Evolutionary conservation across 1,139 yeast genomes (phyloP).

Genomic region (Pichia sp.): DNA sequence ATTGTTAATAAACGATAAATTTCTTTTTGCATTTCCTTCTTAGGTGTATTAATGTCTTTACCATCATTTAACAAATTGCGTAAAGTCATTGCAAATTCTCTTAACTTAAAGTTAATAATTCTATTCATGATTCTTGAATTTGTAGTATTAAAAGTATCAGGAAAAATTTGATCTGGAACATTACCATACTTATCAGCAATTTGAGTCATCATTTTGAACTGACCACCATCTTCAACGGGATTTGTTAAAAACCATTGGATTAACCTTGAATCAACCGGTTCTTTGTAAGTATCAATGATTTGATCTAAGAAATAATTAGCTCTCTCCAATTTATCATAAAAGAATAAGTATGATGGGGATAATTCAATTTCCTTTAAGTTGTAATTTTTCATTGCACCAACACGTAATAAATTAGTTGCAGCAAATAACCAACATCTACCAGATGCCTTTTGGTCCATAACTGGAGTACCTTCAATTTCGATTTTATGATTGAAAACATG

Average conservation of each 20-base stretch:
- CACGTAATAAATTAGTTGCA: slow-evolving; percentile 63
- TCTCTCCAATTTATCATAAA: slow-evolving; percentile 70
- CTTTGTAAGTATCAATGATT: slow-evolving; percentile 56
- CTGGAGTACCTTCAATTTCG: slow-evolving; percentile 60
- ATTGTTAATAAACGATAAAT: slow-evolving; percentile 58
- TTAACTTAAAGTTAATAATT: slow-evolving; percentile 56
- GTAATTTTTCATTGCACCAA: slow-evolving; percentile 54
- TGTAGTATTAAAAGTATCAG: slow-evolving; percentile 65
- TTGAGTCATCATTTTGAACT: slow-evolving; percentile 75
- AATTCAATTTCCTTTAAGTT: slow-evolving; percentile 66
- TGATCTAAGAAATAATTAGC: slow-evolving; percentile 74
- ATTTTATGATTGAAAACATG: slow-evolving; percentile 55
- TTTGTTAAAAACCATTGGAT: slow-evolving; percentile 54
- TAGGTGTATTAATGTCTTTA: slow-evolving; percentile 33
- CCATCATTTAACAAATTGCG: slow-evolving; percentile 38
- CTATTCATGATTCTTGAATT: slow-evolving; percentile 52
- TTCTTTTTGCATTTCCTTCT: slow-evolving; percentile 49
- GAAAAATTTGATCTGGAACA: slow-evolving; percentile 65
- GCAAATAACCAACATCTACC: slow-evolving; percentile 92
- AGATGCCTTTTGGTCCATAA: slow-evolving; percentile 64
- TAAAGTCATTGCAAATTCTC: slow-evolving; percentile 68
- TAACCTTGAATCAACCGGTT: slow-evolving; percentile 61
- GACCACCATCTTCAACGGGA: slow-evolving; percentile 80
- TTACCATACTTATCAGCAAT: slow-evolving; percentile 70
- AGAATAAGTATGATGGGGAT: slow-evolving; percentile 66